Evolutionary conservation across 768 basidiomycete genomes (phyloP).

Genomic region (Russula foetens): DNA sequence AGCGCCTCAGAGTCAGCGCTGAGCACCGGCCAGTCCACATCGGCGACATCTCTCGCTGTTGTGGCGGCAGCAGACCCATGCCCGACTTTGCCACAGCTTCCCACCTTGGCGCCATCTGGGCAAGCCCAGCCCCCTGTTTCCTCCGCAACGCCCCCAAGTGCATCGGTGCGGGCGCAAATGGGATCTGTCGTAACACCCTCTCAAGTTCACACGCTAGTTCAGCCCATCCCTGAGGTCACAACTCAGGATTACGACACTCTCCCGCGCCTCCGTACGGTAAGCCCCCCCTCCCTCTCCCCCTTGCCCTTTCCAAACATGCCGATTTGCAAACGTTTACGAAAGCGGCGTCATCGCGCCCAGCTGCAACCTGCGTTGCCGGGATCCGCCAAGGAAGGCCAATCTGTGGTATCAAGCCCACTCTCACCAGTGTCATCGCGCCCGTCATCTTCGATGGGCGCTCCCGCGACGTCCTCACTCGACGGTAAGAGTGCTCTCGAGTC

Average conservation of each 20-base stretch:
- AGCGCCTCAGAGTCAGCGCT: not conserved
- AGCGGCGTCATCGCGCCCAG: not conserved
- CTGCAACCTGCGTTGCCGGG: conserved; percentile 6
- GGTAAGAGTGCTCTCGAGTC: not conserved
- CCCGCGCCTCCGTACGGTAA: conserved; percentile 16
- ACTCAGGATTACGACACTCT: conserved; percentile 12
- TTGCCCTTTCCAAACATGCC: not conserved
- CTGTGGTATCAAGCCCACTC: conserved; percentile 12
- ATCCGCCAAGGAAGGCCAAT: conserved; percentile 6
- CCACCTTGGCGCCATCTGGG: not conserved
- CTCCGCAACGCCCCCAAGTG: not conserved
- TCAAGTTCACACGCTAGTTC: conserved; percentile 10
- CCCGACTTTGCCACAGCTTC: not conserved
- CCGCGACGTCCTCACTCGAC: not conserved
- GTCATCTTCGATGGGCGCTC: conserved; percentile 12
- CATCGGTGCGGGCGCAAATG: not conserved
- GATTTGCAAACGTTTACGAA: not conserved
- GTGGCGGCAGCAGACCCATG: not conserved
- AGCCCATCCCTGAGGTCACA: not conserved
- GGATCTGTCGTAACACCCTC: conserved; percentile 7
- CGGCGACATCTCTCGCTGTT: not conserved
- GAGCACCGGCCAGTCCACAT: not conserved
- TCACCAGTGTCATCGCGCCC: conserved; percentile 12
- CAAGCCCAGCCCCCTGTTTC: not conserved
- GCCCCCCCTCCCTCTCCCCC: not conserved